Evolutionary conservation across 2,329 filamentous ascomycete genomes (phyloP), one percentile per base, ranked within the genome.

Genomic region (Talaromyces islandicus): DNA sequence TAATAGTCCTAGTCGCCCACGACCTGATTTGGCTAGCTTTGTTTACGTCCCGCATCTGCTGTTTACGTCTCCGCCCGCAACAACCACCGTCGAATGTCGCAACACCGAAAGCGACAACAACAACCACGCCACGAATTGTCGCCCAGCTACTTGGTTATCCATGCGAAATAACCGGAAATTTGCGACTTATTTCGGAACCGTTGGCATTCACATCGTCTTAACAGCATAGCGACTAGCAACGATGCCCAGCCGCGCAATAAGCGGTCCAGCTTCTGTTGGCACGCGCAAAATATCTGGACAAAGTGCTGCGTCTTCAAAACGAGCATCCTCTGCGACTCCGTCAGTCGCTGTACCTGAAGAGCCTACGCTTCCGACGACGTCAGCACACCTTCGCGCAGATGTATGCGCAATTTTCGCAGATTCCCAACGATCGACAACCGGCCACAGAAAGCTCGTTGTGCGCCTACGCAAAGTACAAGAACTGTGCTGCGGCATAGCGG

Each of bases 401-500:
- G 82, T 96, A 57, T 89, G 87, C 71, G 77, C 82, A 58, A 82
- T 91, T 54, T 92, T 92, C 70, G 83, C 83, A 65, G 89, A 92
- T 73, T 92, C 93, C 35, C 94, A 99, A 74, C 88, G 88, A 67
- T 95, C 90, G 1, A 95, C 90, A 0, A 91, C 92, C 1, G 90
- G 90, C 1, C 94, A 99, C 73, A 83, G 93, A 62, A 97, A 97
- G 72, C 83, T 96, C 0, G 88, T 89, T 4, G 89, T 97, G 62
- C 92, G 87, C 55, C 78, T 99, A 62, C 87, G 93, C 64, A 97
- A 96, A 75, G 84, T 96, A 50, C 93, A 97, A 69, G 93, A 97
- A 72, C 82, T 88, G 41, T 96, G 91, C 77, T 84, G 81, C 64
- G 85, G 83, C 56, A 83, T 86, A 62, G 76, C 78, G 1, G 38